Conservation (phyloP, 2,329 filamentous ascomycete species). For the Monosporascus ibericus region DNA sequence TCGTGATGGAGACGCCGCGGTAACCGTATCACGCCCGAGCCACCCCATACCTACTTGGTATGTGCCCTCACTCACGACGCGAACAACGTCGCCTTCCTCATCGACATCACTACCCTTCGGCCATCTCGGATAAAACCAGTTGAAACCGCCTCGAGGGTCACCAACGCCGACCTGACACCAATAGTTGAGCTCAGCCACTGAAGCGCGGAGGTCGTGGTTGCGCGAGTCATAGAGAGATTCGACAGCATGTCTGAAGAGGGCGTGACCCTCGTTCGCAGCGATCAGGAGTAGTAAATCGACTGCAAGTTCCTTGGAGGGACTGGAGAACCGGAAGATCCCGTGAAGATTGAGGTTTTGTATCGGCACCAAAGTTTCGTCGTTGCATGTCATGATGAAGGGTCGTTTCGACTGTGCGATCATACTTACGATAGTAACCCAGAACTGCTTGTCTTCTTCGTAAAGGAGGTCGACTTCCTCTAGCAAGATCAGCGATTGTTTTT, state of each 20-base stretch:
- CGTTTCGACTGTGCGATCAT: slow-evolving; percentile 81
- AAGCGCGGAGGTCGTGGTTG: slow-evolving; percentile 67
- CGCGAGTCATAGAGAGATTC: slow-evolving; percentile 65
- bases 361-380: slow-evolving; percentile 78
- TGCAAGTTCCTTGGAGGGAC: slow-evolving; percentile 60
- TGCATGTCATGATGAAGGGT: slow-evolving; percentile 93
- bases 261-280: slow-evolving; percentile 84
- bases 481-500: slow-evolving; percentile 91
- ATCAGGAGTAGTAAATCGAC: slow-evolving; percentile 76
- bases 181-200: slow-evolving; percentile 79
- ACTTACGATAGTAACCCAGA: slow-evolving; percentile 76
- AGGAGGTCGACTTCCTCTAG: slow-evolving; percentile 91
- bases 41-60: slow-evolving; percentile 75
- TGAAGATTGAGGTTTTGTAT: slow-evolving; percentile 70
- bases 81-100: slow-evolving; percentile 58
- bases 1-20: slow-evolving; percentile 28
- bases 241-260: slow-evolving; percentile 62
- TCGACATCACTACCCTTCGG: slow-evolving; percentile 66
- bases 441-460: slow-evolving; percentile 93
- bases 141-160: slow-evolving; percentile 77
- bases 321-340: slow-evolving; percentile 71
- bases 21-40: slow-evolving; percentile 56
- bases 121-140: slow-evolving; percentile 82
- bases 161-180: slow-evolving; percentile 97
- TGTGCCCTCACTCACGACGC: slow-evolving; percentile 76